Percentiles rank a stretch among this genome's conserved stretches.
Conservation (phyloP, 345 rosid genomes). For the Ceriops decandra region DNA sequence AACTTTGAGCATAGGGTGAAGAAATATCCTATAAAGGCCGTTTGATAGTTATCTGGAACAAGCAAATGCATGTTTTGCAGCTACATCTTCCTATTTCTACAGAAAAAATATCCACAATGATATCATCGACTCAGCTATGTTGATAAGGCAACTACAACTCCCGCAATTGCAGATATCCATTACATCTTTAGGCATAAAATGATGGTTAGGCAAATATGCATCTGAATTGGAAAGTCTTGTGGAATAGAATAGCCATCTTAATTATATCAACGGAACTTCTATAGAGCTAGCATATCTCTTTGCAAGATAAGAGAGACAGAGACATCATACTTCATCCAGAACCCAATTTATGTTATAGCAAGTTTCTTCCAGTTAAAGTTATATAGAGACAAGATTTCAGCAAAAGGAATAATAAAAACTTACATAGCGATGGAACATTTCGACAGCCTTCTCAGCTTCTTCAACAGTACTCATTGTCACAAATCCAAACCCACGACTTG, state of each 20-base stretch:
- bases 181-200: background rate
- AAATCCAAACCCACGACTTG: slow-evolving; percentile 92
- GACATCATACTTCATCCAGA: background rate
- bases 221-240: background rate
- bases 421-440: slow-evolving; percentile 62
- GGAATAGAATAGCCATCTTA: background rate
- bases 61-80: no score
- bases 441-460: slow-evolving; percentile 83
- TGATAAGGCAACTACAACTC: no score
- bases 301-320: background rate
- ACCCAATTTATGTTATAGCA: background rate
- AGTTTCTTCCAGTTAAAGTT: background rate
- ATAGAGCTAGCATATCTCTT: slow-evolving; percentile 6
- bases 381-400: background rate
- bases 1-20: no score
- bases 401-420: slow-evolving; percentile 25
- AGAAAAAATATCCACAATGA: no score
- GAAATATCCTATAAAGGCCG: no score
- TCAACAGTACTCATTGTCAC: slow-evolving; percentile 86
- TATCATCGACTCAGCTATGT: no score
- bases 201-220: background rate
- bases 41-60: no score
- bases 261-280: background rate
- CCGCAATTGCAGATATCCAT: no score
- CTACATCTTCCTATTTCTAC: no score